phyloP scores from a whole-genome alignment of 2,329 filamentous ascomycete species.

The Incumbomyces delicatus region DNA sequence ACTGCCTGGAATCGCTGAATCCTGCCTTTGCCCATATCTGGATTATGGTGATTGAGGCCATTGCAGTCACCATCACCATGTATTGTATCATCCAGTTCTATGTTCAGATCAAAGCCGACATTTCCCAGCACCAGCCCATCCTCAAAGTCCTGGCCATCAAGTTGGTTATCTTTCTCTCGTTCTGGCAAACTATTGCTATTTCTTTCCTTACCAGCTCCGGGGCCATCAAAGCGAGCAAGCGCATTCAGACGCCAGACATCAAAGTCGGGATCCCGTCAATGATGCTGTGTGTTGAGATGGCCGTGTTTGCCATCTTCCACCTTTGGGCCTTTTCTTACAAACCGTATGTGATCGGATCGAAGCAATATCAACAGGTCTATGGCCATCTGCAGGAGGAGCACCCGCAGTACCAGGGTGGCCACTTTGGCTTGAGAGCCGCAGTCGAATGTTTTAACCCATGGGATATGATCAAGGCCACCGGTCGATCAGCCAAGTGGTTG shows the following conservation, averaged over 20 bases:
- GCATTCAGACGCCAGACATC: slow-evolving; percentile 62
- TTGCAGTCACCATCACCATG: slow-evolving; percentile 74
- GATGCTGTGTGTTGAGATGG: slow-evolving; percentile 76
- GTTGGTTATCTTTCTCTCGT: slow-evolving; percentile 81
- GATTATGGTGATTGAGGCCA: slow-evolving; percentile 61
- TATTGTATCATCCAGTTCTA: slow-evolving; percentile 85
- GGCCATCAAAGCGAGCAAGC: slow-evolving; percentile 51
- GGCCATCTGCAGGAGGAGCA: slow-evolving; percentile 13
- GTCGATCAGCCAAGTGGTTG: slow-evolving; percentile 69
- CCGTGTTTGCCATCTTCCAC: slow-evolving; percentile 66
- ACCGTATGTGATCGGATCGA: slow-evolving; percentile 50
- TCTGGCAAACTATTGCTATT: slow-evolving; percentile 66
- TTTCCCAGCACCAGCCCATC: slow-evolving; percentile 61
- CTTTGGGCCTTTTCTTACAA: slow-evolving; percentile 73
- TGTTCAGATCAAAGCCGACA: slow-evolving; percentile 58
- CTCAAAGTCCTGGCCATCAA: slow-evolving; percentile 81
- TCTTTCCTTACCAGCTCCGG: slow-evolving; percentile 53
- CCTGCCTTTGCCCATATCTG: slow-evolving; percentile 77
- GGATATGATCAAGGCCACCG: slow-evolving; percentile 73
- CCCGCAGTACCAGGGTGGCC: slow-evolving; percentile 54
- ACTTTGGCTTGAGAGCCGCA: slow-evolving; percentile 55
- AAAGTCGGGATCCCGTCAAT: slow-evolving; percentile 71
- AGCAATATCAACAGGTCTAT: slow-evolving; percentile 36
- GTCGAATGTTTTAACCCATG: slow-evolving; percentile 67
- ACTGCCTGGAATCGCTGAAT: slow-evolving; percentile 69